Evolutionary conservation across 345 rosid species (phyloP).

Genomic region (Euphorbia peplus): DNA sequence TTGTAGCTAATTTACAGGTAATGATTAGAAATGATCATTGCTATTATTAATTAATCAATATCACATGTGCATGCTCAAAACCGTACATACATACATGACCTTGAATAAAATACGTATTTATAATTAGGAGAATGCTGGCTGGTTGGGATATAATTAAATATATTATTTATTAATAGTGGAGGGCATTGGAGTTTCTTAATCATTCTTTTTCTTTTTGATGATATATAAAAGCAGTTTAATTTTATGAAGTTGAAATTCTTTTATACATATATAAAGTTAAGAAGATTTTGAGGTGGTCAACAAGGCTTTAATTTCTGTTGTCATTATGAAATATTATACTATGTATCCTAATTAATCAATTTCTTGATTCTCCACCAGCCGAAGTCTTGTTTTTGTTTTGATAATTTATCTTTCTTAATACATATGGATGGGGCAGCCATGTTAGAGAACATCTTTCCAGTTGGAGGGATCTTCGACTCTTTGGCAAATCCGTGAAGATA

Average conservation of each 20-base stretch:
- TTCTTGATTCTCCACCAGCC: neutral
- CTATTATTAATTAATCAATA: neutral
- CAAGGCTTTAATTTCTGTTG: neutral
- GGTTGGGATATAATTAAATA: neutral
- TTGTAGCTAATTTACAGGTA: constrained; percentile 29
- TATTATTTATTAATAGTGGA: no score
- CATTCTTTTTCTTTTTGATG: no score
- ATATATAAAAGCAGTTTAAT: neutral
- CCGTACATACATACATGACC: neutral
- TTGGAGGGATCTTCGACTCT: no score
- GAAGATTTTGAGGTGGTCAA: neutral
- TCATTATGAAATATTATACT: neutral
- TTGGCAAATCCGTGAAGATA: no score
- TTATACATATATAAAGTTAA: no score
- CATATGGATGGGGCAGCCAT: no score
- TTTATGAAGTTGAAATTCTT: no score
- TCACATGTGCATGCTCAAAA: neutral
- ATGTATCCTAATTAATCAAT: no score
- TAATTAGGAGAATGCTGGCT: neutral
- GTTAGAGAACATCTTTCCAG: no score
- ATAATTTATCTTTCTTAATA: no score
- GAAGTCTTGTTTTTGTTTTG: no score
- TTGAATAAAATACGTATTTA: neutral
- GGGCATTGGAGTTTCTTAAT: neutral
- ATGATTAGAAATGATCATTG: constrained; percentile 27